Conservation (phyloP, 2,329 filamentous ascomycete genomes). For the Tolypocladium ophioglossoides region DNA sequence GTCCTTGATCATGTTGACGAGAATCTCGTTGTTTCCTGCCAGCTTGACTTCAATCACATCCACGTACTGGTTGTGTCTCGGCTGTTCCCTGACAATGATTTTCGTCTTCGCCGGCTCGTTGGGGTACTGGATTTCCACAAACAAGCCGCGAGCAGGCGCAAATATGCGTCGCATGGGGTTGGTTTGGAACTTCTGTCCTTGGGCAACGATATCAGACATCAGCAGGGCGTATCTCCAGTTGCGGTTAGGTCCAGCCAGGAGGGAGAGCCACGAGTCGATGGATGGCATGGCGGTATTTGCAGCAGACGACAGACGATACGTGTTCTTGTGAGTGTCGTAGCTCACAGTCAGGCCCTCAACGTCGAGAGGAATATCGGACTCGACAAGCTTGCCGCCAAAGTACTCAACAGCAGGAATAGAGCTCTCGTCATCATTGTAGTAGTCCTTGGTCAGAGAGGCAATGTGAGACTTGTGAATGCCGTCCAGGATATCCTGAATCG, state of each 20-base stretch:
- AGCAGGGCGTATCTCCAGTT: constrained; percentile 95
- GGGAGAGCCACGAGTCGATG: constrained; percentile 73
- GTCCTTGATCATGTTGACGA: constrained; percentile 86
- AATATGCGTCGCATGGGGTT: constrained; percentile 93
- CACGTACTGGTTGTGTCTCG: constrained; percentile 73
- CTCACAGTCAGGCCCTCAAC: constrained; percentile 79
- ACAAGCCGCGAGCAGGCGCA: constrained; percentile 72
- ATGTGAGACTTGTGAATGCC: constrained; percentile 87
- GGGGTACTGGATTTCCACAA: constrained; percentile 77
- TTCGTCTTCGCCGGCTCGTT: constrained; percentile 74
- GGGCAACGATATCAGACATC: constrained; percentile 84
- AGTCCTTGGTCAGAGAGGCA: constrained; percentile 62
- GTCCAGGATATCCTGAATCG: constrained; percentile 88
- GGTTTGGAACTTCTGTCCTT: constrained; percentile 93
- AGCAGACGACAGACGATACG: constrained; percentile 71
- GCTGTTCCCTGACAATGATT: constrained; percentile 80
- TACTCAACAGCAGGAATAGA: constrained; percentile 84
- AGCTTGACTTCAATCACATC: constrained; percentile 82
- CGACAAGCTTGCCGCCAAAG: constrained; percentile 80
- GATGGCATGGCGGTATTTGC: constrained; percentile 66
- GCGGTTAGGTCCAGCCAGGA: constrained; percentile 74
- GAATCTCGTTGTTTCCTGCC: constrained; percentile 65
- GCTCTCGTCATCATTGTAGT: constrained; percentile 64
- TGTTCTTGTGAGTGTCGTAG: constrained; percentile 66
- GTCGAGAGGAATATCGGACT: constrained; percentile 61